Conservation (phyloP, 2,329 filamentous ascomycete genomes). For the Periconia digitata region DNA sequence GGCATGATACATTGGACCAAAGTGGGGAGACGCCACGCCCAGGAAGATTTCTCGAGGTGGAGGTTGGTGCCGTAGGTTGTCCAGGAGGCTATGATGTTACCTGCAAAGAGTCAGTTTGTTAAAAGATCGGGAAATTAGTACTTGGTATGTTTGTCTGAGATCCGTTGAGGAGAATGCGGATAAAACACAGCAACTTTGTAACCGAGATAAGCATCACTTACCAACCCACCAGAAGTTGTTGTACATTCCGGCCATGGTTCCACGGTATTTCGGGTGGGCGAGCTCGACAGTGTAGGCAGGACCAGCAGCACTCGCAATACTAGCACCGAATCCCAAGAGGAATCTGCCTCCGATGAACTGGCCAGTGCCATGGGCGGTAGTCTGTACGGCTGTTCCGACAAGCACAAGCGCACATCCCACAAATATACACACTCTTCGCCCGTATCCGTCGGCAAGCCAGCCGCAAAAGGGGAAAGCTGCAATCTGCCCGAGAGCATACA, state of each 20-base stretch:
- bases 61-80: conserved; percentile 32
- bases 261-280: conserved; percentile 62
- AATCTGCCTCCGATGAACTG: conserved; percentile 57
- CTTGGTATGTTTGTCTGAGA: too few species aligned
- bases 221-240: conserved; percentile 52
- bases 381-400: conserved; percentile 55
- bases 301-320: conserved; percentile 58
- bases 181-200: too few species aligned
- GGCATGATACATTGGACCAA: conserved; percentile 34
- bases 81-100: neutral
- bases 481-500: conserved; percentile 54
- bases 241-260: conserved; percentile 61
- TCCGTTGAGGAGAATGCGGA: too few species aligned
- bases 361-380: conserved; percentile 48
- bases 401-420: conserved; percentile 57
- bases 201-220: too few species aligned
- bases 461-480: conserved; percentile 51
- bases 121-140: too few species aligned
- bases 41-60: conserved; percentile 44
- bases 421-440: conserved; percentile 59
- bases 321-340: conserved; percentile 52
- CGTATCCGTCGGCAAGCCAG: conserved; percentile 46
- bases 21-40: conserved; percentile 55
- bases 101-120: too few species aligned
- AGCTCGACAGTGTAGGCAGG: conserved; percentile 63